phyloP scores from a whole-genome alignment of 2,329 filamentous ascomycete genomes.

The Paramyrothecium sp. region DNA sequence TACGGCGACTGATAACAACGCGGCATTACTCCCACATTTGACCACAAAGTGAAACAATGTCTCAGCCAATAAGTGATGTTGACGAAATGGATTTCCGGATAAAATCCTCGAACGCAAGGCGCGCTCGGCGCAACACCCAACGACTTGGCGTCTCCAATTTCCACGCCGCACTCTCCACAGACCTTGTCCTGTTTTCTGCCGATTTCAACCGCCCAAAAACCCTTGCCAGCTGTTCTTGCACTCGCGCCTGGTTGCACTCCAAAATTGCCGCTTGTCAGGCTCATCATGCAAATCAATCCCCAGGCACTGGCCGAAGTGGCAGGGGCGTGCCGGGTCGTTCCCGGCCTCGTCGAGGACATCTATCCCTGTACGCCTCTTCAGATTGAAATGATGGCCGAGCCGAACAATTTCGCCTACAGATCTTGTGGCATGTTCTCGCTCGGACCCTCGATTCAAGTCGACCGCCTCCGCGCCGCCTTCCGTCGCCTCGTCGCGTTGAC shows the following conservation, averaged over 20 bases:
- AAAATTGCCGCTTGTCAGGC: background rate
- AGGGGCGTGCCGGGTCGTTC: background rate
- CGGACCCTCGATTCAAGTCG: background rate
- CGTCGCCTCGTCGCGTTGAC: background rate
- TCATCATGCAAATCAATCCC: background rate
- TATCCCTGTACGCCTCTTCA: constrained; percentile 3
- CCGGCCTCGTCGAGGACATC: constrained; percentile 1
- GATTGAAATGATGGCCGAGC: background rate
- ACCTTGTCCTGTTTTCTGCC: background rate
- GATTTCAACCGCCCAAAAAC: too few species aligned
- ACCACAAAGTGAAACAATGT: background rate
- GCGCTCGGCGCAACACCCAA: background rate
- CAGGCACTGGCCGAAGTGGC: background rate
- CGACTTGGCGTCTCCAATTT: background rate
- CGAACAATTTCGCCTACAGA: background rate
- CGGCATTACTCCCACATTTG: too few species aligned
- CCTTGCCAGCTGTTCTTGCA: background rate
- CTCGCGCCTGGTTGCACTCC: background rate
- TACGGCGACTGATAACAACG: background rate
- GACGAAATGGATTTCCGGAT: background rate
- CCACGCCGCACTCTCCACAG: background rate
- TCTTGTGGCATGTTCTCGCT: background rate
- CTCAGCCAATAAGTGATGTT: background rate
- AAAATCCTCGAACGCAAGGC: background rate
- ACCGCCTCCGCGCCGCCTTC: background rate